Evolutionary conservation across 179 eudicot genomes (phyloP).

Genomic region (Spergularia azorica): DNA sequence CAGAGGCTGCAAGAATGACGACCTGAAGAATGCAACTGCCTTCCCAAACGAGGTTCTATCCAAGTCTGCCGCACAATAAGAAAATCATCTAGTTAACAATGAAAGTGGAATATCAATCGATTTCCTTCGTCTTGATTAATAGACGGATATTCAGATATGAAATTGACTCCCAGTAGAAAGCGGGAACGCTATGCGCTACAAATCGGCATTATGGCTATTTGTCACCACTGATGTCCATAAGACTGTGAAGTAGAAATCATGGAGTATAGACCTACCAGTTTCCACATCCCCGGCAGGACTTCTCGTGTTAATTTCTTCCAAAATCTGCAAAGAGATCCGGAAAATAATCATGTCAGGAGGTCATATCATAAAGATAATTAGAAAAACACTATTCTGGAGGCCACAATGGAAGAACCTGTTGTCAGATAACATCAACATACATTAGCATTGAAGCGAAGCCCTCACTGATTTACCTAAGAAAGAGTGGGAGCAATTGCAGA

Average conservation of each 20-base stretch:
- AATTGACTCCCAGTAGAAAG: too few relatives aligned
- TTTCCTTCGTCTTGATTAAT: not conserved
- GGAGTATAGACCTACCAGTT: constrained; percentile 45
- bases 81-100: not conserved
- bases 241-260: not conserved
- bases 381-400: not conserved
- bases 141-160: not conserved
- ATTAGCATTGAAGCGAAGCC: constrained; percentile 9
- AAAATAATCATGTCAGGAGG: constrained; percentile 7
- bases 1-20: constrained; percentile 82
- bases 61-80: constrained; percentile 47
- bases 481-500: constrained; percentile 81
- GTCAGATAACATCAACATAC: not conserved
- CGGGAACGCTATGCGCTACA: too few relatives aligned
- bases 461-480: constrained; percentile 51
- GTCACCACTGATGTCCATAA: not conserved
- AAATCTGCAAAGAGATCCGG: constrained; percentile 56
- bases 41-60: constrained; percentile 80
- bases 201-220: too few relatives aligned
- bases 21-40: constrained; percentile 67
- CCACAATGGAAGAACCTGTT: not conserved
- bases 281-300: constrained; percentile 48
- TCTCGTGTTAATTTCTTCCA: constrained; percentile 76
- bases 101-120: not conserved
- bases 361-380: not conserved